These are phyloP conservation scores for Kwoniella dendrophila DNA, from an alignment of 768 basidiomycete species.

Conservation along the genomic window DNA sequence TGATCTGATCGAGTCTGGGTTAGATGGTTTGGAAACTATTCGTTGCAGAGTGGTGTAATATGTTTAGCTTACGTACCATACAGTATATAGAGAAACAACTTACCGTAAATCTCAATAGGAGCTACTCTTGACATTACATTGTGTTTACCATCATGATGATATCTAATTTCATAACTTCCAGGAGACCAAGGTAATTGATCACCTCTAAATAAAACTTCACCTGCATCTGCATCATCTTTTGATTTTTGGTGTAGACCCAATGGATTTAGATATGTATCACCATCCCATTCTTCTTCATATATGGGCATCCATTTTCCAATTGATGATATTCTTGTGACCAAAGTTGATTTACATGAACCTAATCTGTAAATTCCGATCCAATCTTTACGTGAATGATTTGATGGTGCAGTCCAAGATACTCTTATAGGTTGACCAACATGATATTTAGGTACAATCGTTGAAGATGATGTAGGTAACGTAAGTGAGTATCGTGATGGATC, in stretches of 20 bases:
- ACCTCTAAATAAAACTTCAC: slow-evolving; percentile 73
- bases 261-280: slow-evolving; percentile 65
- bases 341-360: slow-evolving; percentile 79
- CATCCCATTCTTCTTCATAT: slow-evolving; percentile 90
- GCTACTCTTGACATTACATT: slow-evolving; percentile 87
- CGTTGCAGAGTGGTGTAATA: neutral
- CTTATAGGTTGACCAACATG: slow-evolving; percentile 88
- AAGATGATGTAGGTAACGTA: slow-evolving; percentile 60
- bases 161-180: slow-evolving; percentile 79
- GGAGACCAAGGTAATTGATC: slow-evolving; percentile 81
- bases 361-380: slow-evolving; percentile 85
- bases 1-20: slow-evolving; percentile 64
- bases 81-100: slow-evolving; percentile 56
- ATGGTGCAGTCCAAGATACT: slow-evolving; percentile 84
- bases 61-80: slow-evolving; percentile 23
- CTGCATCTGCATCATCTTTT: slow-evolving; percentile 55
- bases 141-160: slow-evolving; percentile 94
- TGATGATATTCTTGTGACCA: slow-evolving; percentile 81
- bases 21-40: slow-evolving; percentile 72
- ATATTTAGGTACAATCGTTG: slow-evolving; percentile 62
- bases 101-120: slow-evolving; percentile 86
- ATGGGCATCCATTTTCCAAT: slow-evolving; percentile 92
- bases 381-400: slow-evolving; percentile 82
- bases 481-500: slow-evolving; percentile 80
- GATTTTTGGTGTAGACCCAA: neutral